Conservation (phyloP, 1,284 basidiomycete genomes). For the Athelia sp. region DNA sequence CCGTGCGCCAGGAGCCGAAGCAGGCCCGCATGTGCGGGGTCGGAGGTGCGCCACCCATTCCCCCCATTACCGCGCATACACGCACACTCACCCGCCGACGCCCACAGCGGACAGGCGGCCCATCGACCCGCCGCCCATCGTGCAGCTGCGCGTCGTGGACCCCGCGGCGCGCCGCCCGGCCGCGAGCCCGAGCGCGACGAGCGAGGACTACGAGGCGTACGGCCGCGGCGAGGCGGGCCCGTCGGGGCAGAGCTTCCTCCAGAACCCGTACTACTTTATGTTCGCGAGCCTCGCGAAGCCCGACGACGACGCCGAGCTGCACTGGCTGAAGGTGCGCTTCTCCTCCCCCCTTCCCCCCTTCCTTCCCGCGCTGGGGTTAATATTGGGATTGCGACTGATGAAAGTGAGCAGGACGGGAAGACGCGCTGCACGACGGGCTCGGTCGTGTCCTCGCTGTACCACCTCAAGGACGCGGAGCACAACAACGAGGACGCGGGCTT, state of each 20-base stretch:
- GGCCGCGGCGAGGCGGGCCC: not conserved
- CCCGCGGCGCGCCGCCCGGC: slow-evolving; percentile 36
- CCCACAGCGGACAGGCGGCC: slow-evolving; percentile 81
- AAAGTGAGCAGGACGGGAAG: slow-evolving; percentile 91
- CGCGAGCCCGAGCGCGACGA: not conserved
- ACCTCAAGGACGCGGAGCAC: slow-evolving; percentile 88
- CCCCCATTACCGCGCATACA: slow-evolving; percentile 3
- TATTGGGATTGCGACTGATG: no score
- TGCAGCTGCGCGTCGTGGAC: slow-evolving; percentile 89
- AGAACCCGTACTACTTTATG: slow-evolving; percentile 95
- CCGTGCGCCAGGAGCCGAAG: slow-evolving; percentile 84
- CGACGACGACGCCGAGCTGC: slow-evolving; percentile 88
- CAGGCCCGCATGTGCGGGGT: slow-evolving; percentile 92
- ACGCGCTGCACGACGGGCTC: slow-evolving; percentile 86
- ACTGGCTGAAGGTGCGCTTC: slow-evolving; percentile 71
- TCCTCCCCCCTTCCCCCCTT: not conserved
- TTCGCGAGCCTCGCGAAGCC: slow-evolving; percentile 86
- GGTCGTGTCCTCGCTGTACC: slow-evolving; percentile 91
- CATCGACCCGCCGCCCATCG: slow-evolving; percentile 94
- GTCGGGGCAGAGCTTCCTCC: slow-evolving; percentile 47
- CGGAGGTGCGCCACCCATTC: slow-evolving; percentile 68
- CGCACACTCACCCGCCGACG: slow-evolving; percentile 4
- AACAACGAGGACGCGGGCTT: slow-evolving; percentile 83
- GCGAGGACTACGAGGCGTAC: slow-evolving; percentile 11
- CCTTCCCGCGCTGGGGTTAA: no score